Percentiles rank a stretch among this genome's conserved stretches.
Conservation (phyloP, 2,329 filamentous ascomycete genomes). For the Cyphellophora attinorum region DNA sequence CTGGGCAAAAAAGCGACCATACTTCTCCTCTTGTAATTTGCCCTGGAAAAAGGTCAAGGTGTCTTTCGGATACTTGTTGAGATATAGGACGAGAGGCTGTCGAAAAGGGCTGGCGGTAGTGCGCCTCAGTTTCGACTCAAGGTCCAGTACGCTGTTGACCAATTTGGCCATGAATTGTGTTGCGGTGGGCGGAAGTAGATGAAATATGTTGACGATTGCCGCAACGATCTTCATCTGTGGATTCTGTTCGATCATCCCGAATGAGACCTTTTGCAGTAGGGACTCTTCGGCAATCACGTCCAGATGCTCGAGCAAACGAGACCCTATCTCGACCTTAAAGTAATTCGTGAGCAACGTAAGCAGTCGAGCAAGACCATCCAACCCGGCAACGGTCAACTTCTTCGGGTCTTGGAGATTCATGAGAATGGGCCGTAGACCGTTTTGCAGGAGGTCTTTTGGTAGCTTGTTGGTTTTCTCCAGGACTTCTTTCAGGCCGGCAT, state of each 20-base stretch:
- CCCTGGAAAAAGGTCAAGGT: constrained; percentile 72
- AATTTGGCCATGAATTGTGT: constrained; percentile 84
- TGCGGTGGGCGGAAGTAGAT: constrained; percentile 83
- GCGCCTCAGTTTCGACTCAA: constrained; percentile 75
- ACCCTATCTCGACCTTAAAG: constrained; percentile 97
- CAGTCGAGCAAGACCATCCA: constrained; percentile 83
- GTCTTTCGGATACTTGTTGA: constrained; percentile 87
- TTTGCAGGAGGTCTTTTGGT: constrained; percentile 90
- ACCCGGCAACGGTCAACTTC: constrained; percentile 73
- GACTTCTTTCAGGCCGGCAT: constrained; percentile 79
- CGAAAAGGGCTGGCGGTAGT: constrained; percentile 90
- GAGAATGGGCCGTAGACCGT: constrained; percentile 85
- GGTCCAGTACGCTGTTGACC: constrained; percentile 78
- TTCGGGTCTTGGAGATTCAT: constrained; percentile 93
- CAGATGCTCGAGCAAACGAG: constrained; percentile 85
- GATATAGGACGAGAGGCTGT: constrained; percentile 78
- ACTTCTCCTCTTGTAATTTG: constrained; percentile 72
- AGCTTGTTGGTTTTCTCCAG: constrained; percentile 82
- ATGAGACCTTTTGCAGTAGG: constrained; percentile 79
- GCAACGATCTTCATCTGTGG: constrained; percentile 88
- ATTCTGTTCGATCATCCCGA: constrained; percentile 89
- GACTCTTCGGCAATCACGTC: constrained; percentile 76
- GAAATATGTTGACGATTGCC: constrained; percentile 93
- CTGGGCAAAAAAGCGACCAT: constrained; percentile 85
- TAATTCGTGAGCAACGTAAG: constrained; percentile 91